Base-by-base conservation (phyloP, 1,139 yeast genomes). In the Candida tropicalis region DNA sequence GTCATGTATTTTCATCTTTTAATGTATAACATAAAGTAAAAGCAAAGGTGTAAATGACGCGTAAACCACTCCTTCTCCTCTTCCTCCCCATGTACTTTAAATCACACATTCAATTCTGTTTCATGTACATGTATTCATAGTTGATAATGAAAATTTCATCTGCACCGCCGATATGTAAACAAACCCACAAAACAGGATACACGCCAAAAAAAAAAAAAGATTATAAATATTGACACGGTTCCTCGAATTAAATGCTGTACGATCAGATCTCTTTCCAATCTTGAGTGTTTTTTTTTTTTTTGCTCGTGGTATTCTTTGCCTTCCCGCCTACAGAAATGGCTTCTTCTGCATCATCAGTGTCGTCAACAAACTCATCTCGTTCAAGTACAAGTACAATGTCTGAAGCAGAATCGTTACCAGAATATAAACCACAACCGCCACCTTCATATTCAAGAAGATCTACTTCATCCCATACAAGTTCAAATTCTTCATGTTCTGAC, bases 401-500 rank as follows among this genome's bases (percentile, higher is more conserved):
- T 3, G 34, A 18, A 4, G 12, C 11, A 13, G 38, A 17, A 13
- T 8, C 26, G 18, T 28, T 31, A 13, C 37, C 40, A 32, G 29
- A 32, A 25, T 41, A 44, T 31, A 36, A 18, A 15, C 5, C 39
- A n/a, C 33, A 53, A 25, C 46, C 52, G 41, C 38, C 47, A 18
- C 57, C 48, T 2, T 42, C 35, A 18, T 31, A 35, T 12, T 34
- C 47, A n/a, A 47, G 51, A 4, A 10, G 23, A 25, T 43, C 43
- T 11, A 15, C 42, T 15, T 37, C 48, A n/a, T n/a, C n/a, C n/a
- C n/a, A n/a, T n/a, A n/a, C n/a, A n/a, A n/a, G n/a, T 5, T 29
- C 53, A 4, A 23, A 35, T 11, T 55, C 59, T 4, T 29, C 53
- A 5, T 23, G 35, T 11, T 55, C 59, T 16, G 49, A 56, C 24